Base-by-base conservation (phyloP, 164 flowering plant species). In the Dillenia suffruticosa region DNA sequence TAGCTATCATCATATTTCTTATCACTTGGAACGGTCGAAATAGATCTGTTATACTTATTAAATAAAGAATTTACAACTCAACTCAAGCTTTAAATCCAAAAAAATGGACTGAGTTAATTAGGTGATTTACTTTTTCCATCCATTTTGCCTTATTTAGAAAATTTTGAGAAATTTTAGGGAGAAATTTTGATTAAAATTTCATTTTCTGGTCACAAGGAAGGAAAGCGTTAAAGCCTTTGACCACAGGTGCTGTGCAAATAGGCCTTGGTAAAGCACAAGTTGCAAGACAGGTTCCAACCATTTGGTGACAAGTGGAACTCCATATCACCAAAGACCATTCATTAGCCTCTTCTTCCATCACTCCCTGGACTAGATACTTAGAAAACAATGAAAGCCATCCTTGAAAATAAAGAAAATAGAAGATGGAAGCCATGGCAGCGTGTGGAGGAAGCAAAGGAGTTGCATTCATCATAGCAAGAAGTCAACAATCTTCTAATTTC, bases 381-480 rank as follows among this genome's bases (percentile, higher is more conserved):
- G 15, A 19, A 10, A 43, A 14, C 59, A 49, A 43, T 17, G 12
- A 54, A 24, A 52, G 55, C 26, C 14, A 24, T 12, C 16, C 12
- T 16, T 11, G 46, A n/a, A 44, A 26, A 26, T 26, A 12, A 22
- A 14, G 68, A 49, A 9, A 10, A 17, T 13, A 24, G 43, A 9
- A 19, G 26, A 69, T 74, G 81, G 73, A 62, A 57, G 67, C 65
- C 19, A 52, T 69, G 49, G 66, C 73, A 43, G 49, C 68, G 56
- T 71, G 66, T 19, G 47, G 66, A 60, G 50, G 61, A 45, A 73
- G 73, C 63, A 71, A 62, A 56, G 70, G 63, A 54, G 5, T 56
- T 14, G 60, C 57, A 46, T 54, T 66, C 40, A 5, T 52, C 52
- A 63, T 14, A 51, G 32, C 45, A 3, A 32, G 48, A 14, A 26